These are phyloP conservation scores for Aspergillus leporis DNA, from an alignment of 495 filamentous ascomycete species.

Conservation along the genomic window DNA sequence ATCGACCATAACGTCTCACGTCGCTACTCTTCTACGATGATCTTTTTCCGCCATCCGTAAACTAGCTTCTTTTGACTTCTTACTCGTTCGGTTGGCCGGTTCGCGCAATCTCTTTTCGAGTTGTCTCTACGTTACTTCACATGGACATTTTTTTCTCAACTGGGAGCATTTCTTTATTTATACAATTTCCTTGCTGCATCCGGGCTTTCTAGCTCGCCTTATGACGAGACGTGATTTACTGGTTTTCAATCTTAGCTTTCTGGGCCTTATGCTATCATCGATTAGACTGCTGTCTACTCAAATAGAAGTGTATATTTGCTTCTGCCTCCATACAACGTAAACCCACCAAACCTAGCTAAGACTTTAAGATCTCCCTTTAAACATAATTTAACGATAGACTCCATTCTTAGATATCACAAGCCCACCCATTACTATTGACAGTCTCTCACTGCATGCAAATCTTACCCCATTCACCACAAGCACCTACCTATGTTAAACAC, in stretches of 20 bases:
- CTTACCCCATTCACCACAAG: no score
- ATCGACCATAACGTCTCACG: constrained; percentile 19
- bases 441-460: no score
- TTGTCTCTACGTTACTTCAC: background rate
- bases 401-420: no score
- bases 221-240: background rate
- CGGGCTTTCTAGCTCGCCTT: background rate
- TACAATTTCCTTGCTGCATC: background rate
- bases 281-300: background rate
- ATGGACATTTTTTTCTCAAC: background rate
- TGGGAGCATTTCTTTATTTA: background rate
- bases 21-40: background rate
- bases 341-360: background rate
- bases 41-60: background rate
- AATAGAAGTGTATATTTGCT: background rate
- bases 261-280: background rate
- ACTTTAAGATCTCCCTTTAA: background rate
- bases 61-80: background rate
- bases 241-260: background rate
- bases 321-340: background rate
- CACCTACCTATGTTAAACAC: no score
- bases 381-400: no score
- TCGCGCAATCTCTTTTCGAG: background rate
- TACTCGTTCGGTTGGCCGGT: background rate
- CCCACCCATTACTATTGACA: no score